A percentile compares a stretch with the other conserved stretches of the same genome.
phyloP scores from a whole-genome alignment of 352 stramenopile genomes.

The Peronospora tabacina region DNA sequence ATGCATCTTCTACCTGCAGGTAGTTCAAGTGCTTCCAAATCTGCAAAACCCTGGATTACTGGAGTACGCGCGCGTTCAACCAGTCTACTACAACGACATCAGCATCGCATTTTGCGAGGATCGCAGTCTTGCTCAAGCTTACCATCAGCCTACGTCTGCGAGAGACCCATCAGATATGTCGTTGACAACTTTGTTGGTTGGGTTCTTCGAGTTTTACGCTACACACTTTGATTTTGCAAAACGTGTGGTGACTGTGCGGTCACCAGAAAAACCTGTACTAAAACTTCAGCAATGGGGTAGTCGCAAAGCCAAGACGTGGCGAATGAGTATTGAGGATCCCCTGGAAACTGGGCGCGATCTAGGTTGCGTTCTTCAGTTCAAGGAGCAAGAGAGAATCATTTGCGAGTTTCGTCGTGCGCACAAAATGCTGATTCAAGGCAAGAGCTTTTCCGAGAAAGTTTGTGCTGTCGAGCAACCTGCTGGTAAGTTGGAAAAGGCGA shows the following conservation, averaged over 20 bases:
- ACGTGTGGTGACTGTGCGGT: conserved; percentile 89
- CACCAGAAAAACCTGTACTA: conserved; percentile 25
- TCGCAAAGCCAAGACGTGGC: conserved; percentile 60
- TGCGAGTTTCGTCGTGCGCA: conserved; percentile 55
- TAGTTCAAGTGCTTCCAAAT: conserved; percentile 89
- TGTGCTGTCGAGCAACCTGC: conserved; percentile 22
- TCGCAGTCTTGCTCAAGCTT: conserved; percentile 29
- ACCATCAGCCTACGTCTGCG: conserved; percentile 23
- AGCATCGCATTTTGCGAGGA: conserved; percentile 73
- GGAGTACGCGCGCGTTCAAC: conserved; percentile 24
- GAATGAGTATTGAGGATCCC: conserved; percentile 82
- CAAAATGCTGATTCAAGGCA: conserved; percentile 32
- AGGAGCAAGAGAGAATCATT: conserved; percentile 56
- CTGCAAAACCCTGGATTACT: conserved; percentile 82
- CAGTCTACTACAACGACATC: conserved; percentile 40
- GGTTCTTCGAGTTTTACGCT: conserved; percentile 96
- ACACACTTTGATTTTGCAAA: conserved; percentile 94
- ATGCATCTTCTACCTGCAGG: conserved; percentile 94
- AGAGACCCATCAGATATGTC: conserved; percentile 9
- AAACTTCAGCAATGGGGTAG: conserved; percentile 44
- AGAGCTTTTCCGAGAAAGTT: conserved; percentile 45
- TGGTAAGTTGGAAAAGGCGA: conserved; percentile 11
- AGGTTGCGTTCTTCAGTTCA: conserved; percentile 64
- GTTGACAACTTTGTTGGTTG: conserved; percentile 81
- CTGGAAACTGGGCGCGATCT: conserved; percentile 74